These are phyloP conservation scores for Protomyces macrosporus DNA, from an alignment of 1,139 yeast genomes.

Conservation along the genomic window DNA sequence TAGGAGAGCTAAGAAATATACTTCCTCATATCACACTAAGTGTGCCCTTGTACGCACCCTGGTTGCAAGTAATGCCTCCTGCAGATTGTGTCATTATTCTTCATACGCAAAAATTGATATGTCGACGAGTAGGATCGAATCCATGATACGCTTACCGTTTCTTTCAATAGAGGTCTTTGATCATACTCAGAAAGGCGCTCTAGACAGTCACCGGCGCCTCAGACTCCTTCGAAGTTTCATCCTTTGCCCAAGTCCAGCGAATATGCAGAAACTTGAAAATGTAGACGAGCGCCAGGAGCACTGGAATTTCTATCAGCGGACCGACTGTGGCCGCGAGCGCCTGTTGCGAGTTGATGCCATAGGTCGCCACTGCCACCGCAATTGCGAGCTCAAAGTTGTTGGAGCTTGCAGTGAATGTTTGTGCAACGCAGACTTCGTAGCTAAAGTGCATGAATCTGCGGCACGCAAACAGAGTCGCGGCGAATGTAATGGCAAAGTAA, in stretches of 20 bases:
- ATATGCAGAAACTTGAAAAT: conserved; percentile 6
- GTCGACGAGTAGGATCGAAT: too few relatives aligned
- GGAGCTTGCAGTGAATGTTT: conserved; percentile 55
- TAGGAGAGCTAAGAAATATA: too few relatives aligned
- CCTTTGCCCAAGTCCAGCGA: conserved; percentile 27
- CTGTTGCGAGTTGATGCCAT: conserved; percentile 51
- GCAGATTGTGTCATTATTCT: too few relatives aligned
- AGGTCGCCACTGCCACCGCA: conserved; percentile 52
- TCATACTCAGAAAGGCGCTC: too few relatives aligned
- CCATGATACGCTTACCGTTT: too few relatives aligned
- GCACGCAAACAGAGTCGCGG: conserved; percentile 41
- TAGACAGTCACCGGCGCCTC: too few relatives aligned
- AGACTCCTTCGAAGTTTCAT: not conserved
- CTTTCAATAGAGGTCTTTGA: too few relatives aligned
- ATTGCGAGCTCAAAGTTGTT: conserved; percentile 53
- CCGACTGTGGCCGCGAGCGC: conserved; percentile 60
- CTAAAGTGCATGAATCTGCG: conserved; percentile 38
- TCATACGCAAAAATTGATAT: too few relatives aligned
- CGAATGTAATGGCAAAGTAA: conserved; percentile 51
- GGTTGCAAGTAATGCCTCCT: too few relatives aligned
- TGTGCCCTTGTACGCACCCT: too few relatives aligned
- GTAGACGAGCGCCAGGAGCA: conserved; percentile 39
- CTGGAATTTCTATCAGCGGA: conserved; percentile 55
- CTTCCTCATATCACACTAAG: too few relatives aligned
- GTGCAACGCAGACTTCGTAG: conserved; percentile 47